phyloP scores from a whole-genome alignment of 148 eudicot species.

The Tetragonia tetragonoides region DNA sequence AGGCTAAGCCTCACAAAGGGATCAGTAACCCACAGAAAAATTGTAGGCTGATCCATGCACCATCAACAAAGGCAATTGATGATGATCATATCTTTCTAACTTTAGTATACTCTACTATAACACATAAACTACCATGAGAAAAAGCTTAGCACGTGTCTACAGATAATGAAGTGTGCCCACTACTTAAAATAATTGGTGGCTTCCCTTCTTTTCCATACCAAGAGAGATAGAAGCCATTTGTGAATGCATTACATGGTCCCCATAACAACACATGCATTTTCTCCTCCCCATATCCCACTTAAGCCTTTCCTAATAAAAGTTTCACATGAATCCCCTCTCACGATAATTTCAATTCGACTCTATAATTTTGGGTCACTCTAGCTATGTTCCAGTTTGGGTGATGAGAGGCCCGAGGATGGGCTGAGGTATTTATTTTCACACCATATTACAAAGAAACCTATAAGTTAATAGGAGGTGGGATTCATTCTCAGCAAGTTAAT shows the following conservation, averaged over 20 bases:
- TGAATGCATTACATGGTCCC: neutral
- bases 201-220: neutral
- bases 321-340: no score
- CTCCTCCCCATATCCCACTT: neutral
- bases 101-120: neutral
- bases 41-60: neutral
- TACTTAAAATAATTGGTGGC: neutral
- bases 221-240: neutral
- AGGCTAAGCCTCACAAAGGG: neutral
- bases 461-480: no score
- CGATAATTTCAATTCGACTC: no score
- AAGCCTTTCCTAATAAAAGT: neutral
- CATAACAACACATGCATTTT: neutral
- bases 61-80: no score
- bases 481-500: no score
- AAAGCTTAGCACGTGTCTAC: conserved; percentile 9
- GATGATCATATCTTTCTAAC: neutral
- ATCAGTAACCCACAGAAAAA: neutral
- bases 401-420: no score
- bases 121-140: neutral
- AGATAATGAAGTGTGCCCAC: neutral
- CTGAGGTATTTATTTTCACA: no score
- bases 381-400: no score
- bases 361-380: no score
- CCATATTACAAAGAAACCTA: no score